Evolutionary conservation across 2,329 filamentous ascomycete species (phyloP), one percentile per base, ranked within the genome.

Genomic region (Parafenestella ontariensis): DNA sequence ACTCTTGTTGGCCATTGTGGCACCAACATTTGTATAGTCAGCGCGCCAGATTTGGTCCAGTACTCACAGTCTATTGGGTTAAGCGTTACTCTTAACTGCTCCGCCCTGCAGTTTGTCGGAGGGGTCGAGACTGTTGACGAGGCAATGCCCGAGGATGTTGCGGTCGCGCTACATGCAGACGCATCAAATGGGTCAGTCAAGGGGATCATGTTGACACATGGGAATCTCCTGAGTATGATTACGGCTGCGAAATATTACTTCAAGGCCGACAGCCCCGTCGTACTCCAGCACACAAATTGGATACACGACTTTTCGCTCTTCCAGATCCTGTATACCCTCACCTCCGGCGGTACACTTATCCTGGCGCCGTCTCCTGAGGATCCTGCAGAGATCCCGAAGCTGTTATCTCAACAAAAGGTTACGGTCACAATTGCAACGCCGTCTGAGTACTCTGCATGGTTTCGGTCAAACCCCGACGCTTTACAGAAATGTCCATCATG

Each of bases 101-200:
- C 21, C 36, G 46, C 23, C 17, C 24, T 26, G 24, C 24, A 26
- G 24, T 26, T 26, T 26, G 9, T 26, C 9, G 7, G 26, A 18
- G 31, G 26, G 28, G 23, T 52, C 42, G 24, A 18, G 17, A 17
- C 46, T 21, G 15, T 24, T 45, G 46, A 59, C 48, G 6, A 62
- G 17, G 37, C 52, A 45, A 4, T 48, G 48, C 9, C 56, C 46
- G 17, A 57, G 50, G 24, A 59, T 54, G 17, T 58, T 58, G 31
- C 59, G 42, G 45, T 39, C 23, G 42, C 43, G 51, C 9, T 61
- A 56, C 24, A 26, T 26, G 24, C 24, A 9, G 5, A 5, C 24
- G 24, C 24, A 9, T 26, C 24, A 29, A 49, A 46, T 23, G 34
- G 17, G 9, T 20, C 17, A 8, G 10, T 40, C 43, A 51, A 39